These are phyloP conservation scores for Pseudopithomyces chartarum DNA, from an alignment of 2,329 filamentous ascomycete genomes.

Conservation along the genomic window DNA sequence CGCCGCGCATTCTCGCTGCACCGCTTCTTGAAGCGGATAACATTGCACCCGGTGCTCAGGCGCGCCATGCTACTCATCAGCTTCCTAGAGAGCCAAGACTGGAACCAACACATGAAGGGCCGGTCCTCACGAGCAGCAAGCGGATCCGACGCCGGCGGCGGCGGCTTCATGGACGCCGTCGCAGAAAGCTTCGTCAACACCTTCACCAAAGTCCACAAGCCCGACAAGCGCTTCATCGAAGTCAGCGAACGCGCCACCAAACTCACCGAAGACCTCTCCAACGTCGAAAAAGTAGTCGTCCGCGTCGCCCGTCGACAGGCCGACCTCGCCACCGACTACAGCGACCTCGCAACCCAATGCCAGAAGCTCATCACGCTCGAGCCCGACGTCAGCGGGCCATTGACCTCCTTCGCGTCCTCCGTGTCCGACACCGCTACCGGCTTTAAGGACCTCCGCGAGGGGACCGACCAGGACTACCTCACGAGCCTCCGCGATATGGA, in stretches of 20 bases:
- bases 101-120: constrained; percentile 93
- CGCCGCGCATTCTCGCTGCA: constrained; percentile 88
- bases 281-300: constrained; percentile 95
- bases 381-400: constrained; percentile 78
- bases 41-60: constrained; percentile 86
- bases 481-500: constrained; percentile 94
- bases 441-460: constrained; percentile 80
- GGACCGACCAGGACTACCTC: constrained; percentile 95
- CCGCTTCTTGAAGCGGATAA: constrained; percentile 84
- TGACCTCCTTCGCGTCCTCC: constrained; percentile 84
- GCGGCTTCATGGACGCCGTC: constrained; percentile 89
- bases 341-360: constrained; percentile 90
- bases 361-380: constrained; percentile 90
- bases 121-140: constrained; percentile 69
- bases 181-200: constrained; percentile 97
- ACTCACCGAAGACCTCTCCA: constrained; percentile 84
- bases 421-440: constrained; percentile 83
- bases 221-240: constrained; percentile 92
- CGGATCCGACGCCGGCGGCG: constrained; percentile 49
- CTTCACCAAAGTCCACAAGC: constrained; percentile 94
- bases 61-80: constrained; percentile 80
- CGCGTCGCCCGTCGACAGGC: constrained; percentile 85
- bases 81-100: constrained; percentile 91
- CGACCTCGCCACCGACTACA: constrained; percentile 86
- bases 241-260: constrained; percentile 92